A percentile compares a stretch with the other conserved stretches of the same genome.
These are phyloP conservation scores for Obba rivulosa DNA, from an alignment of 768 basidiomycete species.

Conservation along the genomic window DNA sequence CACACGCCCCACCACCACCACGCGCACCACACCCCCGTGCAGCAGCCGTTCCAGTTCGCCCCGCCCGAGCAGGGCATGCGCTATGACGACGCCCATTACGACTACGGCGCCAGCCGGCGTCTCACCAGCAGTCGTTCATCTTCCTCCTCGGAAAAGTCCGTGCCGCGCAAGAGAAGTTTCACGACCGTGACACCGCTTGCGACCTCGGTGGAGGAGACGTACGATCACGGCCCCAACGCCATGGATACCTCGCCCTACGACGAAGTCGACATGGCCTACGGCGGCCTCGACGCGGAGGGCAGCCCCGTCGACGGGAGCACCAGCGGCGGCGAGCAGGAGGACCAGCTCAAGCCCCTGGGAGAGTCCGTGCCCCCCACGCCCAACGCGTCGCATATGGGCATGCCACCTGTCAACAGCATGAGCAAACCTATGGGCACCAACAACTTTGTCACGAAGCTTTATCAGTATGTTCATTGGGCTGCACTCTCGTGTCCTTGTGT, in stretches of 20 bases:
- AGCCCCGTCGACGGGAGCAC: slow-evolving; percentile 37
- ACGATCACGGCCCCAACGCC: slow-evolving; percentile 27
- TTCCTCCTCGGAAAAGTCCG: slow-evolving; percentile 50
- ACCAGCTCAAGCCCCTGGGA: slow-evolving; percentile 28
- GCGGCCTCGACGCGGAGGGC: slow-evolving; percentile 43
- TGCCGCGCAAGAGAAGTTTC: slow-evolving; percentile 67
- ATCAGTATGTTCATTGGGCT: slow-evolving; percentile 52
- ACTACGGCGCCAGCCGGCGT: slow-evolving; percentile 30
- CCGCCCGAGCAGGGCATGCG: slow-evolving; percentile 28
- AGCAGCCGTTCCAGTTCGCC: slow-evolving; percentile 48
- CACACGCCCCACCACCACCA: slow-evolving; percentile 35
- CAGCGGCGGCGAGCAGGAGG: slow-evolving; percentile 31
- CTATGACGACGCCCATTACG: slow-evolving; percentile 27
- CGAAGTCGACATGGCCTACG: slow-evolving; percentile 49
- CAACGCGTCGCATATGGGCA: slow-evolving; percentile 16
- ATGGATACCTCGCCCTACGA: slow-evolving; percentile 45
- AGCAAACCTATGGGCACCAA: slow-evolving; percentile 65
- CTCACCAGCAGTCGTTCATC: slow-evolving; percentile 32
- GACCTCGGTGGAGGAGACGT: slow-evolving; percentile 28
- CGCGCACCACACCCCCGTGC: slow-evolving; percentile 15
- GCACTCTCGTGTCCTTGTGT: neutral
- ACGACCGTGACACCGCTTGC: slow-evolving; percentile 36
- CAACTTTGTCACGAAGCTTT: slow-evolving; percentile 86
- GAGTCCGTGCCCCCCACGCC: slow-evolving; percentile 9
- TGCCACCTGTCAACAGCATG: slow-evolving; percentile 28